A percentile compares a stretch with the other conserved stretches of the same genome.
Evolutionary conservation across 129 eudicot species (phyloP).

Genomic region (Escallonia rubra): DNA sequence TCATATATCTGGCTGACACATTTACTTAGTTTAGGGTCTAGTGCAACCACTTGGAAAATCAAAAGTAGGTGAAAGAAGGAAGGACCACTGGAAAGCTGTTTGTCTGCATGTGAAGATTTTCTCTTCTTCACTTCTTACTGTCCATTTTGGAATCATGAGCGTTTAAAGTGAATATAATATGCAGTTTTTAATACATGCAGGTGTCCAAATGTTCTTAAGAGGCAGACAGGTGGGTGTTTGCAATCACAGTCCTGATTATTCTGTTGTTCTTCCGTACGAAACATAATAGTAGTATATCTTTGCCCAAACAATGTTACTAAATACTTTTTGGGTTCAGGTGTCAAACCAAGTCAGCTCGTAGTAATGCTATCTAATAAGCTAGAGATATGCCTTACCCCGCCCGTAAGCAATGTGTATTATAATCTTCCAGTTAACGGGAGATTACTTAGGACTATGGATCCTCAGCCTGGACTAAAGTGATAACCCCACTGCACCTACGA

Average conservation of each 20-base stretch:
- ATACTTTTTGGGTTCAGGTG: not conserved
- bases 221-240: not conserved
- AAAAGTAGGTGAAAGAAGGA: not conserved
- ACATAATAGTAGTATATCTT: not conserved
- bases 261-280: not conserved
- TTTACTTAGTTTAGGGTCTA: conserved; percentile 18
- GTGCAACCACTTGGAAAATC: conserved; percentile 11
- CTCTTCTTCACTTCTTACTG: not conserved
- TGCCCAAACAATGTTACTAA: not conserved
- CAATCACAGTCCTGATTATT: not conserved
- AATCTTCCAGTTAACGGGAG: too few species aligned
- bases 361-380: not conserved
- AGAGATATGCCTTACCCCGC: not conserved
- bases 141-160: not conserved
- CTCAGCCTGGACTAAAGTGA: too few species aligned
- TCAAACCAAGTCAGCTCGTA: not conserved
- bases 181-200: not conserved
- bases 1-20: conserved; percentile 23
- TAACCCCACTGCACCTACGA: too few species aligned
- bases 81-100: not conserved
- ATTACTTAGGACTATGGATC: too few species aligned
- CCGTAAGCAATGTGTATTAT: conserved; percentile 3
- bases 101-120: conserved; percentile 3
- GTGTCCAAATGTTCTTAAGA: not conserved
- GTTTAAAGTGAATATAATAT: not conserved